These are phyloP conservation scores for Nothophytophthora sp. DNA, from an alignment of 352 stramenopile genomes.

Conservation along the genomic window DNA sequence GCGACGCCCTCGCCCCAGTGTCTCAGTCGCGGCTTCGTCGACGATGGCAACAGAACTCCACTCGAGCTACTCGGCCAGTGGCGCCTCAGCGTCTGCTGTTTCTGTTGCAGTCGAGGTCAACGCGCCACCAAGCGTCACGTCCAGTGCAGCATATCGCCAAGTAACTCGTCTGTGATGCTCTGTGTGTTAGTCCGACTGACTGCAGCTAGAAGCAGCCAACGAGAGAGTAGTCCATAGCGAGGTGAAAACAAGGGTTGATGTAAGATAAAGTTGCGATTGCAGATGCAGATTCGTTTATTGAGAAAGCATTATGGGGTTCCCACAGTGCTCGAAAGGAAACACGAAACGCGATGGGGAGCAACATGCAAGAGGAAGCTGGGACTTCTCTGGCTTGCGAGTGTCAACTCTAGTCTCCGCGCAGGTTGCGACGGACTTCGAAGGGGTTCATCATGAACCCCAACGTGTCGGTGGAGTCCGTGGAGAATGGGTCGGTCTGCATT, in stretches of 20 bases:
- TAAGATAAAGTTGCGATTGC: too few species aligned
- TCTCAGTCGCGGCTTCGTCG: slow-evolving; percentile 8
- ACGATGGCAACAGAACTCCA: slow-evolving; percentile 19
- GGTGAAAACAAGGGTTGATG: too few species aligned
- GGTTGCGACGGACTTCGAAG: not conserved
- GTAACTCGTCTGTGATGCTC: too few species aligned
- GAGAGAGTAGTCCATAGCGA: too few species aligned
- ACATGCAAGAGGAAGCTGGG: slow-evolving; percentile 1
- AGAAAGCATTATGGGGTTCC: not conserved
- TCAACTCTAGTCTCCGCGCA: slow-evolving; percentile 16
- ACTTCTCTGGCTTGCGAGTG: too few species aligned
- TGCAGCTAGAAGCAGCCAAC: too few species aligned
- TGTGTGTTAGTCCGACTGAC: too few species aligned
- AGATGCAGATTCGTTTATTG: too few species aligned
- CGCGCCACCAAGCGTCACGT: too few species aligned
- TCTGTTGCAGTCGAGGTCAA: not conserved
- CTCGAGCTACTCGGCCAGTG: slow-evolving; percentile 14
- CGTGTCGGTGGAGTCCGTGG: not conserved
- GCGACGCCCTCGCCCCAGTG: not conserved
- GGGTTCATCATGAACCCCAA: too few species aligned
- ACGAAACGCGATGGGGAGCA: slow-evolving; percentile 18
- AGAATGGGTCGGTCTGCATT: not conserved
- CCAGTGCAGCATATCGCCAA: too few species aligned
- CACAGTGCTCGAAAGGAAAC: too few species aligned
- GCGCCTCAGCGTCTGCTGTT: slow-evolving; percentile 3